Conservation (phyloP, 2,329 filamentous ascomycete genomes). For the Tricladium varicosporioides region DNA sequence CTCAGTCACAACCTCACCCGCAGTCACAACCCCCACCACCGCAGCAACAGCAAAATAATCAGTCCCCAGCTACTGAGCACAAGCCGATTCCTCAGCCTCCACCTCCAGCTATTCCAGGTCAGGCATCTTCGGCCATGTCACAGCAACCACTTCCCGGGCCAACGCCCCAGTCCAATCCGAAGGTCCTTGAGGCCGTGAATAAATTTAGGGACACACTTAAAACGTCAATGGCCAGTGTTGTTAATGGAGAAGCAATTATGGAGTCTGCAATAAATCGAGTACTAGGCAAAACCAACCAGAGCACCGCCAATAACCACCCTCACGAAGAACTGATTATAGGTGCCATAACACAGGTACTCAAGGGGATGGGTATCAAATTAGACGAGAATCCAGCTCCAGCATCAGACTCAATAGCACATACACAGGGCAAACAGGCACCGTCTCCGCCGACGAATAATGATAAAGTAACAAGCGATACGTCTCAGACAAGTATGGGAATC, state of each 20-base stretch:
- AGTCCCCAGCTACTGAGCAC: neutral
- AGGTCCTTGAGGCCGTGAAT: slow-evolving; percentile 21
- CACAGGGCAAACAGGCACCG: slow-evolving; percentile 11
- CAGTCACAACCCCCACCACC: slow-evolving; percentile 4
- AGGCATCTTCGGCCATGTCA: too few species aligned
- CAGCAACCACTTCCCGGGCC: slow-evolving; percentile 8
- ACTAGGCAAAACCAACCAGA: slow-evolving; percentile 25
- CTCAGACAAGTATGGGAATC: slow-evolving; percentile 18
- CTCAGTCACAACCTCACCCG: neutral
- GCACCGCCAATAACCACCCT: slow-evolving; percentile 20
- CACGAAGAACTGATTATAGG: slow-evolving; percentile 29
- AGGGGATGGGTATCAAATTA: slow-evolving; percentile 21
- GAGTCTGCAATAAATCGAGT: slow-evolving; percentile 32
- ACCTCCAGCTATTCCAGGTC: too few species aligned
- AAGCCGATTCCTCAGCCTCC: neutral
- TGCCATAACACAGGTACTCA: slow-evolving; percentile 27
- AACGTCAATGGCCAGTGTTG: slow-evolving; percentile 15
- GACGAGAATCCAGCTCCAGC: slow-evolving; percentile 3
- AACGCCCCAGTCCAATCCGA: slow-evolving; percentile 8
- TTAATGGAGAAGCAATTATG: slow-evolving; percentile 30
- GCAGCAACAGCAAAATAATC: neutral
- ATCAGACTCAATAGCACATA: neutral
- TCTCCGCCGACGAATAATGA: slow-evolving; percentile 21
- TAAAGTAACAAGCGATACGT: slow-evolving; percentile 19
- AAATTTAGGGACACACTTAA: slow-evolving; percentile 29